These are phyloP conservation scores for Amanita muscaria DNA, from an alignment of 768 basidiomycete genomes.

Conservation along the genomic window DNA sequence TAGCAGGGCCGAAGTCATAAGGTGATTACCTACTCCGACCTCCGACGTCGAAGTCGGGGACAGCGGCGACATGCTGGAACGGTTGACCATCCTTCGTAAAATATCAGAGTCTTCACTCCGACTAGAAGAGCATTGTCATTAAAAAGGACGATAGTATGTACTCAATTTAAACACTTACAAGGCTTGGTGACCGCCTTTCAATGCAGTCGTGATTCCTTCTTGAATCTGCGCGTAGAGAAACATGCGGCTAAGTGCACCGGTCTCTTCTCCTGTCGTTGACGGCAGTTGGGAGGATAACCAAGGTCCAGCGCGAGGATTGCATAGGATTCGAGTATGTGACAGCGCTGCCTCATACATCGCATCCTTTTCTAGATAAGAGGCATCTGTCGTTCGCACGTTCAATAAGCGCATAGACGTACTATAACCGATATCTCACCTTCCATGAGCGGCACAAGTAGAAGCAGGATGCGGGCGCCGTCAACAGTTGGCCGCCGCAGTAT, in stretches of 20 bases:
- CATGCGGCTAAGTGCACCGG: conserved; percentile 61
- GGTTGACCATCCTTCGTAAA: conserved; percentile 54
- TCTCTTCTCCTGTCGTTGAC: conserved; percentile 47
- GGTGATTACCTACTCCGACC: background rate
- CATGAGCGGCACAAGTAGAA: conserved; percentile 76
- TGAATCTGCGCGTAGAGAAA: conserved; percentile 88
- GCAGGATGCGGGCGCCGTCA: conserved; percentile 77
- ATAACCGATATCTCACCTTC: conserved; percentile 46
- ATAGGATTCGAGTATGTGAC: conserved; percentile 74
- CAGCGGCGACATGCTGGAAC: conserved; percentile 7
- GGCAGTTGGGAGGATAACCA: conserved; percentile 26
- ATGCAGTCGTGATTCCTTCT: conserved; percentile 75
- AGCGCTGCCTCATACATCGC: conserved; percentile 76
- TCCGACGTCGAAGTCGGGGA: background rate
- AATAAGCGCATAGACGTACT: conserved; percentile 1
- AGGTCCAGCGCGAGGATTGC: conserved; percentile 39
- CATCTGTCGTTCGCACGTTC: conserved; percentile 26
- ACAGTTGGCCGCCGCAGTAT: conserved; percentile 75
- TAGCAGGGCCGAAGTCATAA: background rate
- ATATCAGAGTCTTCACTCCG: conserved; percentile 66
- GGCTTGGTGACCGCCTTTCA: conserved; percentile 77
- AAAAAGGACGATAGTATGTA: conserved; percentile 5
- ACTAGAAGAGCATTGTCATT: conserved; percentile 26
- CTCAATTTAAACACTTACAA: conserved; percentile 40
- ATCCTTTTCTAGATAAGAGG: conserved; percentile 37